A percentile compares a stretch with the other conserved stretches of the same genome.
Evolutionary conservation across 768 basidiomycete species (phyloP).

Genomic region (Mycena haematopus): DNA sequence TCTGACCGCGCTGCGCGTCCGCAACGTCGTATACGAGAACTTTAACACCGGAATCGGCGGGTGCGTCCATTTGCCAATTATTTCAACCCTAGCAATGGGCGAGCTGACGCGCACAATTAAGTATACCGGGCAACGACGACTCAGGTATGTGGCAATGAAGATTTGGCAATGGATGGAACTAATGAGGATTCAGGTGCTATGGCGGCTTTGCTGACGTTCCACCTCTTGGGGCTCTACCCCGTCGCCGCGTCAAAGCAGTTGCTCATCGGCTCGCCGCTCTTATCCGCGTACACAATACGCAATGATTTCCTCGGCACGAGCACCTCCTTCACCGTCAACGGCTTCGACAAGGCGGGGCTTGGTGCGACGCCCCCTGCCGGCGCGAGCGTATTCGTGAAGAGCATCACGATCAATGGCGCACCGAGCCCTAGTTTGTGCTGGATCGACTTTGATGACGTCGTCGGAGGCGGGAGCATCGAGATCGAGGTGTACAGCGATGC

Average conservation of each 20-base stretch:
- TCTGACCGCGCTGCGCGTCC: conserved; percentile 51
- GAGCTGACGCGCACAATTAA: conserved; percentile 15
- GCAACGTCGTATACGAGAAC: conserved; percentile 49
- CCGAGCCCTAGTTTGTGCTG: conserved; percentile 46
- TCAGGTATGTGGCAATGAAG: too few relatives aligned
- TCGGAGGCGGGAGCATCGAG: conserved; percentile 50
- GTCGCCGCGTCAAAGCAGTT: conserved; percentile 53
- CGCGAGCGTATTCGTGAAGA: conserved; percentile 51
- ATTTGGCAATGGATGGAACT: too few relatives aligned
- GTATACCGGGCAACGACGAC: conserved; percentile 60
- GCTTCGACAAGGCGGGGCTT: conserved; percentile 48
- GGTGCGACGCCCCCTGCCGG: conserved; percentile 44
- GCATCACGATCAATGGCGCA: conserved; percentile 49
- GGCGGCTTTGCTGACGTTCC: conserved; percentile 56
- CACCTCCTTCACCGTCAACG: conserved; percentile 48
- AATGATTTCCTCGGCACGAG: conserved; percentile 46
- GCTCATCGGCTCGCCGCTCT: conserved; percentile 54
- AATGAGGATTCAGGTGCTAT: conserved; percentile 63
- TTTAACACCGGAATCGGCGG: conserved; percentile 55
- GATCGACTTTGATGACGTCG: conserved; percentile 51
- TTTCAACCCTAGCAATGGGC: neutral
- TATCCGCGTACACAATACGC: conserved; percentile 50
- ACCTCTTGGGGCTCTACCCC: conserved; percentile 57
- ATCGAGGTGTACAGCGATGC: conserved; percentile 52
- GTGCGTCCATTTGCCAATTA: conserved; percentile 33